Evolutionary conservation across 164 flowering plant genomes (phyloP), one percentile per base, ranked within the genome.

Genomic region (Stephania japonica): DNA sequence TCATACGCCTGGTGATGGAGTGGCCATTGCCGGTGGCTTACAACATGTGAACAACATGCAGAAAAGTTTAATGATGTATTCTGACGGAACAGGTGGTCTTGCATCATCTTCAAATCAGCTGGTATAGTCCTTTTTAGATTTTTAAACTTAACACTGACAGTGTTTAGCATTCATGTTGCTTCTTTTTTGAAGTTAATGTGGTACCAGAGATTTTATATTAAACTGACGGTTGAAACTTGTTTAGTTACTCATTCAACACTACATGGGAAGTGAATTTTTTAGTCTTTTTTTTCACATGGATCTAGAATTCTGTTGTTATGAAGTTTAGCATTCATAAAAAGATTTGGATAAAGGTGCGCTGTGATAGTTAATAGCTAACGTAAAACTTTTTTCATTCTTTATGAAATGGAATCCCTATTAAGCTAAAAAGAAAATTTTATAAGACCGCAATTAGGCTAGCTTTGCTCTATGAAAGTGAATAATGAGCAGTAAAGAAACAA

Each of bases 81-180:
- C 86, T 73, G 97, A 92, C 32, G 97, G 87, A 69, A 81, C 88
- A 47, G 91, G 89, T 71, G 93, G 87, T 68, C 90, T 90, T 72
- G 85, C 90, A 70, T 85, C 98, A 61, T 90, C 99, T 49, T 84
- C 92, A 67, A 93, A 91, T 85, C 87, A 88, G 76, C 83, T 94
- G 92, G 97, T 94, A 85, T 72, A 75, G 13, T 24, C 14, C 26
- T 64, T 25, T 64, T 12, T 24, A 59, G 59, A 14, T 50, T 19
- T 50, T 8, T 50, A 0, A 50, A 13, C 11, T 59, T n/a, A 59
- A 59, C 25, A 7, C 6, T 59, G 64, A 59, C 24, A n/a, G 64
- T 24, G 1, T 59, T n/a, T 59, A 59, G 64, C 7, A 59, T 13
- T 13, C 19, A 18, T 50, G 19, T 19, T 50, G 19, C 19, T 32